phyloP scores from a whole-genome alignment of 805 yeast genomes.

The Pichia phayaonensis region DNA sequence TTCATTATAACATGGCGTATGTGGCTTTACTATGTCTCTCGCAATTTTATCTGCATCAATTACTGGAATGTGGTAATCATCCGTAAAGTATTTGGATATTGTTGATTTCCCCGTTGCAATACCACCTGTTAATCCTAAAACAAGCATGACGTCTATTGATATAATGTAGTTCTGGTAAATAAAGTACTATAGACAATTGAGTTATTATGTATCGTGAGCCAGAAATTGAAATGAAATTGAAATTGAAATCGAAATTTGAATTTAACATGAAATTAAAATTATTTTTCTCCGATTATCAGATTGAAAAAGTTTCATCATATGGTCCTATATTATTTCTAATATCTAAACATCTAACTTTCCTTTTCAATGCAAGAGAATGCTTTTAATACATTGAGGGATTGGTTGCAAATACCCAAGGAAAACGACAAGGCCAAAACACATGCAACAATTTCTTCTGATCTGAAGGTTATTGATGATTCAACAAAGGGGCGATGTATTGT shows the following conservation, averaged over 20 bases:
- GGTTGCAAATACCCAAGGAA: neutral
- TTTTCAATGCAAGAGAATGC: neutral
- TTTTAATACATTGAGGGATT: neutral
- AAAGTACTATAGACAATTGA: no score
- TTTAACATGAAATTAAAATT: no score
- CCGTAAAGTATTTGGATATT: constrained; percentile 53
- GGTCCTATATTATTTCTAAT: no score
- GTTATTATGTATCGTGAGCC: no score
- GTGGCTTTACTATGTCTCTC: constrained; percentile 76
- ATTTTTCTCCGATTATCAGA: neutral
- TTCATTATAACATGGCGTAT: constrained; percentile 56
- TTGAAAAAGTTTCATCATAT: no score
- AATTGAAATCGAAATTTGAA: neutral
- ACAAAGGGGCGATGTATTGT: constrained; percentile 61
- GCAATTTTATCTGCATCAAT: constrained; percentile 93
- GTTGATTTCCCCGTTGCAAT: constrained; percentile 97
- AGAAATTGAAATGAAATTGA: neutral
- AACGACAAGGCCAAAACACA: neutral
- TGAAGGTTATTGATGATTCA: constrained; percentile 34
- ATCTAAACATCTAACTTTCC: neutral
- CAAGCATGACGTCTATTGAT: constrained; percentile 51
- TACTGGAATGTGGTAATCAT: constrained; percentile 46
- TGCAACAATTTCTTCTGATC: constrained; percentile 30
- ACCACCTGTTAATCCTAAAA: constrained; percentile 96
- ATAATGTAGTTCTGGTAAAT: neutral